Conservation (phyloP, 2,329 filamentous ascomycete species). For the Penicillium polonicum region DNA sequence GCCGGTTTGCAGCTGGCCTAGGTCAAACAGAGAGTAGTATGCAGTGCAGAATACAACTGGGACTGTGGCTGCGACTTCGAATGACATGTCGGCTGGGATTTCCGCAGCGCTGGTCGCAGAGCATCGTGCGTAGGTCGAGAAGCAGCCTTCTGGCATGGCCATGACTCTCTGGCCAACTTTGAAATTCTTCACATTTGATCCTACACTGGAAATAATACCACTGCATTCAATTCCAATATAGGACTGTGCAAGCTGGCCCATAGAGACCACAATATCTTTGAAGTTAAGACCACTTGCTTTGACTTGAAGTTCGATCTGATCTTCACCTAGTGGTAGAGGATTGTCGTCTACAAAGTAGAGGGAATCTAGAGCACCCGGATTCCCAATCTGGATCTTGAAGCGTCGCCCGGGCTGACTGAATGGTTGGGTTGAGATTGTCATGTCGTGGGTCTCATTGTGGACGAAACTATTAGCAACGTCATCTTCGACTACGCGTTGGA, state of each 20-base stretch:
- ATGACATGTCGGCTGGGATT: constrained; percentile 21
- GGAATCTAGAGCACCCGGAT: constrained; percentile 24
- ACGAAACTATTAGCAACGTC: constrained; percentile 22
- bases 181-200: constrained; percentile 30
- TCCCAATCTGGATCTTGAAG: constrained; percentile 25
- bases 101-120: constrained; percentile 23
- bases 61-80: constrained; percentile 22
- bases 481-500: constrained; percentile 23
- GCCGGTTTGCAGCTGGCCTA: constrained; percentile 19
- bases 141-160: constrained; percentile 32
- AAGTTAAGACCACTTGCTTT: constrained; percentile 40
- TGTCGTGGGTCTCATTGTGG: constrained; percentile 26
- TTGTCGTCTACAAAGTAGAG: constrained; percentile 27
- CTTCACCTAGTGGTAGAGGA: constrained; percentile 14
- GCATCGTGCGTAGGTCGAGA: constrained; percentile 32
- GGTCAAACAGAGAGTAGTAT: constrained; percentile 22
- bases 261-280: constrained; percentile 37
- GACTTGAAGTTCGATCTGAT: constrained; percentile 37
- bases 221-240: constrained; percentile 38
- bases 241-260: constrained; percentile 34
- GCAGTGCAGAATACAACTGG: constrained; percentile 26
- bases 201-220: constrained; percentile 35
- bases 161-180: constrained; percentile 37
- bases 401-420: constrained; percentile 24
- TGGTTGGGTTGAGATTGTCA: constrained; percentile 21